Evolutionary conservation across 2,329 filamentous ascomycete genomes (phyloP), one percentile per base, ranked within the genome.

Genomic region (Incumbomyces lentus): DNA sequence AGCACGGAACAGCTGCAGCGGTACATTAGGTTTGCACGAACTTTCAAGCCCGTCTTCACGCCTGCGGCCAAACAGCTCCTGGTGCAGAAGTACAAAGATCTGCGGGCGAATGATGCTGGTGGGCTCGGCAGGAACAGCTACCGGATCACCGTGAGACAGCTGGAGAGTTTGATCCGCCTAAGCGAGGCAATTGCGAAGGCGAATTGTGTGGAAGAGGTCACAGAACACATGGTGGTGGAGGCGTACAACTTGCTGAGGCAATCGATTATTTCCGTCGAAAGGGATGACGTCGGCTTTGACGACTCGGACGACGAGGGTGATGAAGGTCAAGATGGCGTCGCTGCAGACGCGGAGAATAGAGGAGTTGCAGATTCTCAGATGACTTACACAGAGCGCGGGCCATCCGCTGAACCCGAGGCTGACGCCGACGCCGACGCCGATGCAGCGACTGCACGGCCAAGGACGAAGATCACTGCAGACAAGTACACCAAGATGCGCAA

Each of bases 131-230:
- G 87, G 60, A 96, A 95, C 68, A 93, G 86, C 54, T 98, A 98
- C 71, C 82, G 92, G 49, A 98, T 98, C 63, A 98, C 92, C 0
- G 92, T 98, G 41, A 80, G 92, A 61, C 92, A 98, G 65, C 75
- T 98, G 2, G 92, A 98, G 68, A 90, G 84, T 61, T 81, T 98
- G 75, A 96, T 98, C 55, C 87, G 92, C 53, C 71, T 98, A 47
- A 90, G 84, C 46, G 92, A 98, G 66, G 92, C 92, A n/a, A 95
- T 98, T 55, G 92, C 92, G 49, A 96, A 96, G 67, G 87, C 88
- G 49, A 96, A 95, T 62, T 98, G 92, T 62, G 87, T 95, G 12
- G 85, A 90, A 58, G 88, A 95, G 53, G 84, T 98, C 51, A 81
- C 81, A 0, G 75, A 84, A 1, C 77, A 78, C 0, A 94, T 96